Conservation (phyloP, 2,329 filamentous ascomycete genomes). For the Diaporthe velutina region DNA sequence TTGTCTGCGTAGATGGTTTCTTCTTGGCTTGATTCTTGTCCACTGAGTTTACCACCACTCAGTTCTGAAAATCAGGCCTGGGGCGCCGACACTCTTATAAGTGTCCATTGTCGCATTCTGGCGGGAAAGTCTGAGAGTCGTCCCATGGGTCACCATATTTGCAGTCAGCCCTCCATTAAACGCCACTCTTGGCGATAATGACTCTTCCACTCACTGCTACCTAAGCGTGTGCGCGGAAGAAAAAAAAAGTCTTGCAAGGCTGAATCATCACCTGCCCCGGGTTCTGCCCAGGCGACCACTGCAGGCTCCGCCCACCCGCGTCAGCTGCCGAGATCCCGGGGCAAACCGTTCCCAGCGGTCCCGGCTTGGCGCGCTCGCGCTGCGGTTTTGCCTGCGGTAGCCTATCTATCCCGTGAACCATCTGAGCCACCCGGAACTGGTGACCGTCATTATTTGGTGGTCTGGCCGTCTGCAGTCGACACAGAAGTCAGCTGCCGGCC, state of each 20-base stretch:
- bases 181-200: constrained; percentile 33
- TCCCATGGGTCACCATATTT: neutral
- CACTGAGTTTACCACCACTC: neutral
- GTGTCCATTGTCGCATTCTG: neutral
- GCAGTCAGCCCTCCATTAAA: neutral
- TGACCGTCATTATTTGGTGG: neutral
- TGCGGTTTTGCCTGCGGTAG: neutral
- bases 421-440: constrained; percentile 20
- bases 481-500: neutral
- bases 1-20: neutral
- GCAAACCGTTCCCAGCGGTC: neutral
- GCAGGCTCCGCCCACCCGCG: constrained; percentile 26
- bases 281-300: constrained; percentile 7
- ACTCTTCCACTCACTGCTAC: constrained; percentile 2
- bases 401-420: neutral
- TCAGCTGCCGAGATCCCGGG: constrained; percentile 31
- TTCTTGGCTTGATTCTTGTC: neutral
- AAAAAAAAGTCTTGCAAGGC: constrained; percentile 15
- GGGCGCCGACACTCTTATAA: constrained; percentile 18
- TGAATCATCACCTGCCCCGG: constrained; percentile 13
- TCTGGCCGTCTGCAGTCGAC: neutral
- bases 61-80: neutral
- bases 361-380: constrained; percentile 31
- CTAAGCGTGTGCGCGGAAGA: neutral
- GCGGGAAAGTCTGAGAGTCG: neutral